phyloP scores from a whole-genome alignment of 1,139 yeast genomes.

The Yamadazyma friedrichii region DNA sequence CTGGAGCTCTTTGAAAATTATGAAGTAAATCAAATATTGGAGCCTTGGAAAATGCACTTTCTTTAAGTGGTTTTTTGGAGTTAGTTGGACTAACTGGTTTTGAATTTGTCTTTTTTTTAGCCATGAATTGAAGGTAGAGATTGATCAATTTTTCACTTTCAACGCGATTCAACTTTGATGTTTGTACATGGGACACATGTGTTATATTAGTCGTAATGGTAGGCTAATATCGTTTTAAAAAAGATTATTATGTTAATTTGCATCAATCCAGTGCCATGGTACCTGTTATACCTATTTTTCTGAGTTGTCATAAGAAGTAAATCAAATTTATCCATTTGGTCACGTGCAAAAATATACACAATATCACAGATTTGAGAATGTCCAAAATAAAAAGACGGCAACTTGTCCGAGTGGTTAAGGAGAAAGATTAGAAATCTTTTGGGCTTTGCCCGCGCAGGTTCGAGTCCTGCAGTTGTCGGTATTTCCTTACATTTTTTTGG shows the following conservation, averaged over 20 bases:
- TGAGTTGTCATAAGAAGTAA: background rate
- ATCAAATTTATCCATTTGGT: too few relatives aligned
- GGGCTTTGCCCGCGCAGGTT: constrained; percentile 82
- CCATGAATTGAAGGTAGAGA: constrained; percentile 3
- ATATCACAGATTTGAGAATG: too few relatives aligned
- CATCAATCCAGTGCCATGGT: too few relatives aligned
- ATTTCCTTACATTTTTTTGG: constrained; percentile 23
- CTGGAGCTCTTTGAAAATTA: constrained; percentile 57
- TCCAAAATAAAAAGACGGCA: constrained; percentile 22
- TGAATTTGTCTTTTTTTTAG: constrained; percentile 6
- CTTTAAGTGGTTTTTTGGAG: constrained; percentile 5
- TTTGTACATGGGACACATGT: background rate
- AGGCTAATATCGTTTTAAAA: too few relatives aligned
- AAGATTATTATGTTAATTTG: too few relatives aligned
- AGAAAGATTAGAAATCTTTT: constrained; percentile 52
- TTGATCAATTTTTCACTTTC: background rate
- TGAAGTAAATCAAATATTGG: constrained; percentile 42
- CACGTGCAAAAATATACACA: too few relatives aligned
- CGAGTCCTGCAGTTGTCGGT: constrained; percentile 86
- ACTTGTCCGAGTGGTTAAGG: constrained; percentile 55
- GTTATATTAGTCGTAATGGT: too few relatives aligned
- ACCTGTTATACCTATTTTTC: too few relatives aligned
- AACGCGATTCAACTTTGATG: constrained; percentile 1
- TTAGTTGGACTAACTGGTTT: background rate
- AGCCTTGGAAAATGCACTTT: constrained; percentile 25